phyloP scores from a whole-genome alignment of 2,329 filamentous ascomycete species.

The Penicillium sp. region DNA sequence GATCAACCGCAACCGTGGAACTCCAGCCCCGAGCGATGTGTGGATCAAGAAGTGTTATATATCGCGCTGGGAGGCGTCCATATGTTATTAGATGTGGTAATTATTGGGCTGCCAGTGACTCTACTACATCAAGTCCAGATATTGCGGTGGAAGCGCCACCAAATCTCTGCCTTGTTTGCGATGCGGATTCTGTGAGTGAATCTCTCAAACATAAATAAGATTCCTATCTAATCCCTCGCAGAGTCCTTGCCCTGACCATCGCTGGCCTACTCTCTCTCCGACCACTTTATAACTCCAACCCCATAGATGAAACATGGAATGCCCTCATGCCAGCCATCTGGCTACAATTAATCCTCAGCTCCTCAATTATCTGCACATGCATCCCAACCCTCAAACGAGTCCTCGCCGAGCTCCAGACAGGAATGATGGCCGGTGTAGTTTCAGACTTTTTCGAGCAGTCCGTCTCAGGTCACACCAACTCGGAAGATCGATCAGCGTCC shows the following conservation, averaged over 20 bases:
- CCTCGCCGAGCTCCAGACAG: constrained; percentile 11
- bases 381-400: constrained; percentile 12
- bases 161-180: constrained; percentile 11
- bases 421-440: constrained; percentile 10
- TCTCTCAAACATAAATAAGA: neutral
- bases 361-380: constrained; percentile 10
- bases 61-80: neutral
- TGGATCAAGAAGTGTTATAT: constrained; percentile 10
- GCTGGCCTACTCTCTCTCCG: constrained; percentile 4
- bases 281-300: neutral
- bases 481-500: neutral
- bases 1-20: constrained; percentile 3
- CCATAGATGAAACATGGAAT: constrained; percentile 7
- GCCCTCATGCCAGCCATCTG: constrained; percentile 9
- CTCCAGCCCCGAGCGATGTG: constrained; percentile 2
- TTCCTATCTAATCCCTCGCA: neutral
- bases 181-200: constrained; percentile 6
- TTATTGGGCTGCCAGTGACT: constrained; percentile 5
- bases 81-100: constrained; percentile 7
- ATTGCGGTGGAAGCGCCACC: constrained; percentile 4
- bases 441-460: constrained; percentile 12
- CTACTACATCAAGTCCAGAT: constrained; percentile 14
- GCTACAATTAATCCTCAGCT: constrained; percentile 9
- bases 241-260: constrained; percentile 9
- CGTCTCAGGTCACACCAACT: neutral